Base-by-base conservation (phyloP, 2,329 filamentous ascomycete species). In the Neonectria coccinea region DNA sequence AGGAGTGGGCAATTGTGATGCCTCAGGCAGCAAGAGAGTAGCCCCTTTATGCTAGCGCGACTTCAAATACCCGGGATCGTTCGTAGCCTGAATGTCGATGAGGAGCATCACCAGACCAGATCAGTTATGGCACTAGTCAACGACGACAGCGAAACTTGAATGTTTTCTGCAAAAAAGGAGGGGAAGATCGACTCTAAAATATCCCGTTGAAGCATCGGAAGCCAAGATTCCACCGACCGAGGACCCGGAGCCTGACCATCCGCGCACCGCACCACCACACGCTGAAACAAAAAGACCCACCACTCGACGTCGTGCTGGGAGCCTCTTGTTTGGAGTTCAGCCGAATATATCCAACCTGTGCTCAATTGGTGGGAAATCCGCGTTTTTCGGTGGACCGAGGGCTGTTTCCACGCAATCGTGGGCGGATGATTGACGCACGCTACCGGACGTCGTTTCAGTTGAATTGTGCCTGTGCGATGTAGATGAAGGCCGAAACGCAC, bases 341-440 rank as follows among this genome's bases (percentile, higher is more conserved):
- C n/a, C 11, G 53, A 56, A 16, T 33, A 25, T 9, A 45, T 12
- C 27, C 25, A 27, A 6, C 33, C 5, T 1, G 36, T 25, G 29
- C 48, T 7, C 41, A 62, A 57, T 62, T 62, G 59, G 59, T 62
- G 59, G 59, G 59, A 62, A 62, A 57, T 62, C 39, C 52, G 3
- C 9, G n/a, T 33, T n/a, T 33, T n/a, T 51, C 6, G n/a, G 25
- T 27, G 52, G 52, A 14, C 39, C 52, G 11, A n/a, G 31, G 31
- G 31, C 48, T 18, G 51, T 18, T 50, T 39, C 39, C 52, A 29
- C 25, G 22, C 52, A n/a, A n/a, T 42, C 39, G 25, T 33, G 16
- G 39, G 16, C 6, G 53, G 41, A 47, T 10, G 22, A 20, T 22
- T 31, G 10, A 56, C 39, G 41, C 18, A 45, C 16, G 22, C 18